Conservation (phyloP, 441 rosid genomes). For the Flueggea neowawraea region DNA sequence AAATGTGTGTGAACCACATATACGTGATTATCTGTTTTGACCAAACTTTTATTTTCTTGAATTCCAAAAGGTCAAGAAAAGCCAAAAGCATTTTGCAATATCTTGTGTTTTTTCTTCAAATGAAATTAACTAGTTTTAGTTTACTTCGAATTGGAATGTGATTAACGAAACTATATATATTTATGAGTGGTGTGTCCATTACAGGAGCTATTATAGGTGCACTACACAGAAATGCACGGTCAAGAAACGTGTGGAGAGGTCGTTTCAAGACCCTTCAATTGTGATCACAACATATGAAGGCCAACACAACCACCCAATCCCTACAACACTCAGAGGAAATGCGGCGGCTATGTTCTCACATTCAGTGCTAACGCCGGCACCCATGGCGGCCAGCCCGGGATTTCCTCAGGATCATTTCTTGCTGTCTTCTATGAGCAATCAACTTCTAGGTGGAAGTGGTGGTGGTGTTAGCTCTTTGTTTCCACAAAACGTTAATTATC, state of each 20-base stretch:
- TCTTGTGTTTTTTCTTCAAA: neutral
- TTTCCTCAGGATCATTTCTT: slow-evolving; percentile 32
- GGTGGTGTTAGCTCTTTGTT: slow-evolving; percentile 20
- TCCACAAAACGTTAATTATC: slow-evolving; percentile 20
- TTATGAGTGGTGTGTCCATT: neutral
- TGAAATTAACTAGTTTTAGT: no score
- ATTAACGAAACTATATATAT: neutral
- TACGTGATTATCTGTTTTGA: neutral
- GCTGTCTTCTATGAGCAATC: slow-evolving; percentile 30
- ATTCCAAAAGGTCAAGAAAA: neutral
- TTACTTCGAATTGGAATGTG: no score
- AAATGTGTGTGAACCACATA: no score
- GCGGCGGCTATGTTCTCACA: slow-evolving; percentile 49
- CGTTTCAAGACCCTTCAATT: slow-evolving; percentile 74
- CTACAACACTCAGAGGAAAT: slow-evolving; percentile 69
- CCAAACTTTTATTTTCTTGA: neutral
- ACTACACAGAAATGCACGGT: slow-evolving; percentile 84
- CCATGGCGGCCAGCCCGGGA: slow-evolving; percentile 19
- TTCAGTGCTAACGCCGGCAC: slow-evolving; percentile 31
- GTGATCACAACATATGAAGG: slow-evolving; percentile 96
- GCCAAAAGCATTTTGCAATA: neutral
- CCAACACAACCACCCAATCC: slow-evolving; percentile 75
- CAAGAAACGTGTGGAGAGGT: slow-evolving; percentile 93
- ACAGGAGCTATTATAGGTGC: slow-evolving; percentile 95
- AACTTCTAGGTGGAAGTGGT: neutral